Conservation (phyloP, 164 flowering plant species). For the Kingdonia uniflora region DNA sequence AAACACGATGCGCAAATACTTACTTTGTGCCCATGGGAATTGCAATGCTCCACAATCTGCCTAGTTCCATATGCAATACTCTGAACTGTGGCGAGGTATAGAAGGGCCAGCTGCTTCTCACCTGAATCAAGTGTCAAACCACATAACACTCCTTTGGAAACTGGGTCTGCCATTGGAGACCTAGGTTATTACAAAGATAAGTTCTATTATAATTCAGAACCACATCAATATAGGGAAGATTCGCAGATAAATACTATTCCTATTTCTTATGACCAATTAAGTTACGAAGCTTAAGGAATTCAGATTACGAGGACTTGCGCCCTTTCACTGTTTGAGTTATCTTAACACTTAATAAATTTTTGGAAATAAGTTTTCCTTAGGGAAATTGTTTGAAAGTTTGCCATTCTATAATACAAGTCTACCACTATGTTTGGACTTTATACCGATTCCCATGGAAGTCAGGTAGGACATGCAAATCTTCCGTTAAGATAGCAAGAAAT, state of each 20-base stretch:
- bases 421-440: neutral
- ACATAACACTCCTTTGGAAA: conserved; percentile 66
- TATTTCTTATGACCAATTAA: too few species aligned
- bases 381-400: too few species aligned
- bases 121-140: conserved; percentile 85
- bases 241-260: too few species aligned
- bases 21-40: conserved; percentile 90
- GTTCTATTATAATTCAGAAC: conserved; percentile 18
- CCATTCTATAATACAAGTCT: neutral
- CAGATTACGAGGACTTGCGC: too few species aligned
- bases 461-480: conserved; percentile 77
- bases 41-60: conserved; percentile 94
- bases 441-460: conserved; percentile 98
- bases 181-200: conserved; percentile 27
- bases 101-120: conserved; percentile 80
- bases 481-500: conserved; percentile 77
- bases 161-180: conserved; percentile 95
- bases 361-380: too few species aligned
- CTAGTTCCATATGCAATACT: conserved; percentile 97
- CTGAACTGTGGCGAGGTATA: conserved; percentile 82
- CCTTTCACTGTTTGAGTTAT: too few species aligned
- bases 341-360: too few species aligned
- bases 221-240: conserved; percentile 9
- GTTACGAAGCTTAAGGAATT: too few species aligned
- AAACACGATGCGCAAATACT: conserved; percentile 11